Evolutionary conservation across 2,329 filamentous ascomycete genomes (phyloP).

Genomic region (Pseudogymnoascus pannorum): DNA sequence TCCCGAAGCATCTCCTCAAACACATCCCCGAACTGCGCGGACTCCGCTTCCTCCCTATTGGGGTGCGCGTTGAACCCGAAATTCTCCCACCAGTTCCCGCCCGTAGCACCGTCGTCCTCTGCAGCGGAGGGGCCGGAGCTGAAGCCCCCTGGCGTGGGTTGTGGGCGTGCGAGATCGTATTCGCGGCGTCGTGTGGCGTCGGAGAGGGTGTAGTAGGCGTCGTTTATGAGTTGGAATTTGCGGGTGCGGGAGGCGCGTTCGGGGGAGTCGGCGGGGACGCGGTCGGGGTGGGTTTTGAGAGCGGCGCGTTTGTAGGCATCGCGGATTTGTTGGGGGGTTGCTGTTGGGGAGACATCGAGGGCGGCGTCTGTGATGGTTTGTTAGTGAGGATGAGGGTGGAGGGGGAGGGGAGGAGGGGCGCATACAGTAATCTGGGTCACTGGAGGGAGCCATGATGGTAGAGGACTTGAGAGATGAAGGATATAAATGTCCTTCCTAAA

Average conservation of each 20-base stretch:
- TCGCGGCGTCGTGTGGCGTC: conserved; percentile 70
- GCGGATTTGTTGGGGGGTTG: conserved; percentile 75
- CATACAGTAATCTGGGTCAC: conserved; percentile 36
- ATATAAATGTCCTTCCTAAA: neutral
- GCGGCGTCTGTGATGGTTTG: conserved; percentile 51
- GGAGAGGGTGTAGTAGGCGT: conserved; percentile 87
- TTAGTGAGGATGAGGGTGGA: neutral
- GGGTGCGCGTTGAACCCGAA: conserved; percentile 51
- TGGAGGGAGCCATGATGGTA: conserved; percentile 18
- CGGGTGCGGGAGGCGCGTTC: conserved; percentile 76
- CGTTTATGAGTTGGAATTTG: conserved; percentile 85
- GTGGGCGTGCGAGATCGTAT: conserved; percentile 61
- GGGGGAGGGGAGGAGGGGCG: neutral
- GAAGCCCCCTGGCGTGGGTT: conserved; percentile 13
- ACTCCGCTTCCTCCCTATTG: conserved; percentile 51
- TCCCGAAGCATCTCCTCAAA: conserved; percentile 89
- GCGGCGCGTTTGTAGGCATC: conserved; percentile 93
- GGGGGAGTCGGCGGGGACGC: conserved; percentile 74
- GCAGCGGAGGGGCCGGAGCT: conserved; percentile 35
- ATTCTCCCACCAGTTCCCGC: conserved; percentile 60
- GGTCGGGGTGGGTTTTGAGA: conserved; percentile 87
- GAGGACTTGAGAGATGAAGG: neutral
- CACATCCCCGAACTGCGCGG: conserved; percentile 79
- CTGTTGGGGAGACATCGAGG: conserved; percentile 65
- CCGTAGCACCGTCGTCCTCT: conserved; percentile 34